Evolutionary conservation across 1,284 basidiomycete species (phyloP), one percentile per base, ranked within the genome.

Genomic region (Rhizoctonia solani): DNA sequence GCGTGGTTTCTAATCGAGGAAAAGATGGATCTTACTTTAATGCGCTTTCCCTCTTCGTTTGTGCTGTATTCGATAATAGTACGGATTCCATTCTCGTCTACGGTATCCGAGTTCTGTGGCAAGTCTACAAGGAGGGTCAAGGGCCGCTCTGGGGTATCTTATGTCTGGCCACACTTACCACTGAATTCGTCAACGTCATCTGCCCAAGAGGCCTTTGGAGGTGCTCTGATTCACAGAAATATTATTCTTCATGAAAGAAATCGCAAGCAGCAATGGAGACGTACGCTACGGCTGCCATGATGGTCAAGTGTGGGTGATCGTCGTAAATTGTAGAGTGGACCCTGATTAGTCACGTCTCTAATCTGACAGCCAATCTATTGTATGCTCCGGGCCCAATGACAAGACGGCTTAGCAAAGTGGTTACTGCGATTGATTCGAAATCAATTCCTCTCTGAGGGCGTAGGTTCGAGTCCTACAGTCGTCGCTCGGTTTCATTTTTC

Each of bases 41-140:
- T 88, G 77, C 92, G 94, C 79, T 95, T 94, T 19, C 94, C 96
- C 25, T 95, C 89, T 53, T 98, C 95, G 74, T 98, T 95, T 65
- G 90, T 79, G 54, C 83, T 83, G 78, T 91, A 95, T 75, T 95
- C 93, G 52, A 93, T 82, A 4, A 89, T 89, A 6, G 91, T 92
- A 42, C 92, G 87, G 74, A 98, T 85, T 1, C 95, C 95, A 74
- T 96, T 92, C 72, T 93, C 90, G 75, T 95, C 95, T 54, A 90
- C 81, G 66, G 82, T 88, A 74, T 94, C 90, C 72, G 82, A 81
- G 69, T 78, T 77, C 72, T 80, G 80, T 46, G 77, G 77, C 53
- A 78, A 76, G 67, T 81, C 80, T 81, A 68, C 14, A 29, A 66
- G n/a, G 25, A 13, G 13, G 54, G 32, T 19, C n/a, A 50, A n/a